Percentiles rank a stretch among this genome's conserved stretches.
Evolutionary conservation across 2,329 filamentous ascomycete species (phyloP).

Genomic region (Exophiala sp.): DNA sequence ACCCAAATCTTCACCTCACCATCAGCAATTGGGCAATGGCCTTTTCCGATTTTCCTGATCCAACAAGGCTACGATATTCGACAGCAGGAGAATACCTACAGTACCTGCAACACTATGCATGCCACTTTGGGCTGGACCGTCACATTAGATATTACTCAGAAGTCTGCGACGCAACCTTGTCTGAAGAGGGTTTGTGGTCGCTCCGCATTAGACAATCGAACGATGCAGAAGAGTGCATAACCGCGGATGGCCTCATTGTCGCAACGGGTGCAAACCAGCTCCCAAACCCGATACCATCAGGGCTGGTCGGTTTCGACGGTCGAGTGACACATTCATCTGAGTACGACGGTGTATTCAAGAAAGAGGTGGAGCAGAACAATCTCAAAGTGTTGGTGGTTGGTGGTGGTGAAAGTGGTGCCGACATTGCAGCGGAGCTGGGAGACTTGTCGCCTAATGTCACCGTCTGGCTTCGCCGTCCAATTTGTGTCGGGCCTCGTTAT

Average conservation of each 20-base stretch:
- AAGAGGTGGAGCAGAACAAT: constrained; percentile 6
- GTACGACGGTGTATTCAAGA: constrained; percentile 10
- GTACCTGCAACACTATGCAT: constrained; percentile 10
- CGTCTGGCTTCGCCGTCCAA: constrained; percentile 10
- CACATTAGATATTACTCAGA: constrained; percentile 6
- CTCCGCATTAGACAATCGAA: neutral
- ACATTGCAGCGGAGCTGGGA: constrained; percentile 13
- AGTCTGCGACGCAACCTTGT: constrained; percentile 3
- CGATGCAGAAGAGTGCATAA: neutral
- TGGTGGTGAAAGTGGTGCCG: constrained; percentile 15
- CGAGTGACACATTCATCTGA: constrained; percentile 9
- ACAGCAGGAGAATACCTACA: constrained; percentile 13
- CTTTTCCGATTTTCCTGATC: constrained; percentile 14
- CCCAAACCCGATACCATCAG: constrained; percentile 3
- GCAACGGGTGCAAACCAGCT: constrained; percentile 8
- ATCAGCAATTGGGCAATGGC: constrained; percentile 18
- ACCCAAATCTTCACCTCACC: constrained; percentile 18
- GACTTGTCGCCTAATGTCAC: constrained; percentile 14
- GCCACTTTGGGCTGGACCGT: constrained; percentile 10
- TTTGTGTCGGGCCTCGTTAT: constrained; percentile 13
- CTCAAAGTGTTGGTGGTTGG: constrained; percentile 10
- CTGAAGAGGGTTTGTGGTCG: constrained; percentile 5
- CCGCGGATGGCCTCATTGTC: constrained; percentile 12
- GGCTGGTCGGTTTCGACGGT: constrained; percentile 1
- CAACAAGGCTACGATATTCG: constrained; percentile 9